Evolutionary conservation across 768 basidiomycete species (phyloP), one percentile per base, ranked within the genome.

Genomic region (Rhodotorula sphaerocarpa): DNA sequence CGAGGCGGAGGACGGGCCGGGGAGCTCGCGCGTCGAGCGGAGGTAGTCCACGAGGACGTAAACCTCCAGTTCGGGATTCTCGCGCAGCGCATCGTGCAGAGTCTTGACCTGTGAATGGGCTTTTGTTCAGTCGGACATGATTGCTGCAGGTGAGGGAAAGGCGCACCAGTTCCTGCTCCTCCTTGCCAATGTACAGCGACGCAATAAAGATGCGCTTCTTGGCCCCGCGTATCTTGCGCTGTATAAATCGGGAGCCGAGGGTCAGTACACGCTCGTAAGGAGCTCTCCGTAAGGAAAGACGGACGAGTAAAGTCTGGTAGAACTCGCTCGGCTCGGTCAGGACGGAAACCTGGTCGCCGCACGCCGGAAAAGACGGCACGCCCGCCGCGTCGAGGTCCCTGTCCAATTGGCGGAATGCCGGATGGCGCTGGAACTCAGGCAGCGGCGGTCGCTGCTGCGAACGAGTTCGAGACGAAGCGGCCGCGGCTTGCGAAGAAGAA

Each of bases 181-280:
- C 80, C 16, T 83, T 80, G 18, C 90, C 90, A 57, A 95, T 83
- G 74, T 95, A 95, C 16, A 95, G 77, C 1, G 88, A 88, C 0
- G 93, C 95, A 33, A 99, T 80, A 72, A 92, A 88, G 70, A 99
- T 83, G 59, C 91, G 82, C 53, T 78, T 75, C 59, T 83, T 82
- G 1, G 93, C 93, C n/a, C 82, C 79, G 47, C 77, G 77, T 55
- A 97, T 84, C 80, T 89, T 84, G 61, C 82, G 78, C 90, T 92
- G 70, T 20, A 27, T 31, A 54, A 28, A n/a, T n/a, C n/a, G n/a
- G n/a, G n/a, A n/a, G n/a, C n/a, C n/a, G n/a, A n/a, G n/a, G n/a
- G n/a, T n/a, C n/a, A n/a, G n/a, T n/a, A n/a, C n/a, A n/a, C n/a
- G n/a, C n/a, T n/a, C n/a, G n/a, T 15, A 1, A 16, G 25, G 20